A percentile compares a stretch with the other conserved stretches of the same genome.
Conservation (phyloP, 164 flowering plant genomes). For the Kingdonia uniflora region DNA sequence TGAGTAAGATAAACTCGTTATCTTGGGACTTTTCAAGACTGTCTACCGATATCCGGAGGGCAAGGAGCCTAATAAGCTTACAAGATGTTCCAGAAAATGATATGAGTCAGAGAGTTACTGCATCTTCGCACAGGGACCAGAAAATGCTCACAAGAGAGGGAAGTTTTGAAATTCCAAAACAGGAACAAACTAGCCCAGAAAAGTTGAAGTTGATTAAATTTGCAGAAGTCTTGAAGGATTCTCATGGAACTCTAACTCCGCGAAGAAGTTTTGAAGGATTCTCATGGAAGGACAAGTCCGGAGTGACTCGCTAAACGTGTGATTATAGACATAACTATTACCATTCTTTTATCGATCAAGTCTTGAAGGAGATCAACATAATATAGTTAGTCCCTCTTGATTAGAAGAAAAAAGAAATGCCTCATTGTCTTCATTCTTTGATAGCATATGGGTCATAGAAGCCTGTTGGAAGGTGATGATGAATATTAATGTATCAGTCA, state of each 20-base stretch:
- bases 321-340: too few species aligned
- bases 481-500: too few species aligned
- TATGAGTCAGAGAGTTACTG: conserved; percentile 19
- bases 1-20: conserved; percentile 5
- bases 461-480: too few species aligned
- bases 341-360: too few species aligned
- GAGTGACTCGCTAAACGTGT: too few species aligned
- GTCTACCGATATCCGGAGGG: conserved; percentile 32
- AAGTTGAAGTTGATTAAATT: conserved; percentile 52
- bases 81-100: conserved; percentile 15
- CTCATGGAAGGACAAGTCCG: too few species aligned
- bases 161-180: conserved; percentile 17
- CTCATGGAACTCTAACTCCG: conserved; percentile 13
- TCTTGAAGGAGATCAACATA: too few species aligned
- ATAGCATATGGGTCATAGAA: too few species aligned
- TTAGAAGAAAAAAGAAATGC: too few species aligned
- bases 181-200: conserved; percentile 12
- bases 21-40: conserved; percentile 16
- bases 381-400: too few species aligned
- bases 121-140: conserved; percentile 17
- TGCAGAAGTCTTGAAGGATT: conserved; percentile 47
- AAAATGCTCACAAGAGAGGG: conserved; percentile 15
- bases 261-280: conserved; percentile 11
- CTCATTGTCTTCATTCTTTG: too few species aligned
- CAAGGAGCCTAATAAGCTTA: conserved; percentile 14